Base-by-base conservation (phyloP, 2,329 filamentous ascomycete species). In the Dactylellina leptospora region DNA sequence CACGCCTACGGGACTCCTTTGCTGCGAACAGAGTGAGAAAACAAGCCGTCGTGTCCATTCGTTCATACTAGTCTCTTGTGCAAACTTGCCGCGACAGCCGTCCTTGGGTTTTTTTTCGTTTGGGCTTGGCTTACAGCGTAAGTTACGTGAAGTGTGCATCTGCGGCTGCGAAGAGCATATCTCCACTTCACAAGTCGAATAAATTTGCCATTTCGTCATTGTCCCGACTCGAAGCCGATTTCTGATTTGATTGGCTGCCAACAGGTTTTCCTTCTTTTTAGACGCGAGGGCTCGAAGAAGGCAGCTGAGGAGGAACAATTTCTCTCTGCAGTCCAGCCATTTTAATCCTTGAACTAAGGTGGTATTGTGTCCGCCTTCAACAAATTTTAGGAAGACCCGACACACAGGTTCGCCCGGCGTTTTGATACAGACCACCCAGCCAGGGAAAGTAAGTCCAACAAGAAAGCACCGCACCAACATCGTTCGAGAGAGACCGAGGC, bases 391-490 rank as follows among this genome's bases (percentile, higher is more conserved):
- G 22, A 44, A 25, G 59, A 60, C 68, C 68, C 68, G 54, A 64
- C 28, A 53, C 36, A 72, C 47, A 72, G 66, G 68, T 72, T 72
- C 68, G 45, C 51, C 68, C 59, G 68, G 54, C 45, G 27, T 64
- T 64, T 72, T 64, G 66, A 72, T 70, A 70, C 68, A 59, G 18
- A 70, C 58, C 55, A 47, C 56, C 56, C 47, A 60, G 28, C 64
- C 59, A 63, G 59, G 59, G 59, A 63, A 64, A 72, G 68, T 53
- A 72, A 72, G 68, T 72, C 68, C 68, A 72, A 72, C 68, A 72
- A 64, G 68, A 64, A 64, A 64, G 58, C 66, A 63, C 66, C 58
- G 53, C 66, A 71, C 66, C 58, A 71, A 71, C 51, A 63, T 58
- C 33, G 28, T 55, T 54, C n/a, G n/a, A n/a, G n/a, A n/a, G n/a